Conservation (phyloP, 2,329 filamentous ascomycete species). For the Xylariales sp. region DNA sequence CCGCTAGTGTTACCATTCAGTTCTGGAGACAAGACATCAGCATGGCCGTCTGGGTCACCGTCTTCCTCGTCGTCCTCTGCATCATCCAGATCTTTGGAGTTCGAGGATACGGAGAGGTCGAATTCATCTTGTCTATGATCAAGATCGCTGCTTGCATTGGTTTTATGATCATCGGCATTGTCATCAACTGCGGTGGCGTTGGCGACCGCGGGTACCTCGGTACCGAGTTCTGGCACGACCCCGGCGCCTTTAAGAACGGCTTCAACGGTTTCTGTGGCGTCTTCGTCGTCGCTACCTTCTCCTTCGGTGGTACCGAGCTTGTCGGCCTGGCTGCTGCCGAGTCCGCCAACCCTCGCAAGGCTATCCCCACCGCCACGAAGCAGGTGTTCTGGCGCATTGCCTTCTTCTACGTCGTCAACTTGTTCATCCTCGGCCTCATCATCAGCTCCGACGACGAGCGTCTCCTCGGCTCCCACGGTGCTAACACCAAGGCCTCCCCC, state of each 20-base stretch:
- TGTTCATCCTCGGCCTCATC: slow-evolving; percentile 48
- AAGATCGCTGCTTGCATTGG: slow-evolving; percentile 56
- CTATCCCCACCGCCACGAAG: slow-evolving; percentile 46
- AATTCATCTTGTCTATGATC: slow-evolving; percentile 53
- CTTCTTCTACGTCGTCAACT: slow-evolving; percentile 47
- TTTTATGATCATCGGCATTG: slow-evolving; percentile 61
- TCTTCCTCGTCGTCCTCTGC: slow-evolving; percentile 48
- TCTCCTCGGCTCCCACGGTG: slow-evolving; percentile 31
- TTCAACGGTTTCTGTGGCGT: slow-evolving; percentile 47
- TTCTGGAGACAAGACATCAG: slow-evolving; percentile 49
- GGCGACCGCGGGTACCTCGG: slow-evolving; percentile 56
- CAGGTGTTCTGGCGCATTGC: slow-evolving; percentile 52
- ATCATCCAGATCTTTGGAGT: slow-evolving; percentile 53
- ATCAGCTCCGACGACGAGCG: slow-evolving; percentile 36
- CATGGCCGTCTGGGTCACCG: slow-evolving; percentile 50
- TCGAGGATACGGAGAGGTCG: slow-evolving; percentile 54
- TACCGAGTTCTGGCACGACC: slow-evolving; percentile 54
- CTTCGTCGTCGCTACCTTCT: slow-evolving; percentile 47
- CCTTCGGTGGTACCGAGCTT: slow-evolving; percentile 48
- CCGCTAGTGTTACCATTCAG: slow-evolving; percentile 47
- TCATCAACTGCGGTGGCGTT: slow-evolving; percentile 54
- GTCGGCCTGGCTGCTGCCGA: slow-evolving; percentile 49
- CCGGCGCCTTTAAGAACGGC: slow-evolving; percentile 48
- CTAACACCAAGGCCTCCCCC: slow-evolving; percentile 41
- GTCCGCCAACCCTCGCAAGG: slow-evolving; percentile 40